Conservation (phyloP, 768 basidiomycete genomes). For the Tricholoma furcatifolium region DNA sequence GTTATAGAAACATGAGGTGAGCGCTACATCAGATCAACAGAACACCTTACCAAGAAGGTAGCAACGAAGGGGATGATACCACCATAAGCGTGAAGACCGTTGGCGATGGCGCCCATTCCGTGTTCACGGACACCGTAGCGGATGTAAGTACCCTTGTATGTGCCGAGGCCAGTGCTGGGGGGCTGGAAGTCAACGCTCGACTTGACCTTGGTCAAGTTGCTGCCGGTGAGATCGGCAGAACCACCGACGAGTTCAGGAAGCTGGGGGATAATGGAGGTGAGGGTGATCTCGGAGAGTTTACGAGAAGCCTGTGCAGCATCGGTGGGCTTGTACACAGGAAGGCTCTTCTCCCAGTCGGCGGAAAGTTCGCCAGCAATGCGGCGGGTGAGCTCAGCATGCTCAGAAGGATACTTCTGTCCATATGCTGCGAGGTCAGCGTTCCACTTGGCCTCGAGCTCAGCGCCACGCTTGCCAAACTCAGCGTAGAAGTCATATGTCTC, state of each 20-base stretch:
- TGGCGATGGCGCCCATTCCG: conserved; percentile 94
- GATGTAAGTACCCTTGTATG: conserved; percentile 85
- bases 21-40: not conserved
- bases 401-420: conserved; percentile 73
- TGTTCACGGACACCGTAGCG: conserved; percentile 98
- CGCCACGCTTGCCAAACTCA: conserved; percentile 69
- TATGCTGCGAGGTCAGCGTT: conserved; percentile 65
- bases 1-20: conserved; percentile 9
- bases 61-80: conserved; percentile 88
- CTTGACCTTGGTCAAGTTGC: conserved; percentile 89
- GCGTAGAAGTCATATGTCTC: conserved; percentile 70
- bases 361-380: conserved; percentile 84
- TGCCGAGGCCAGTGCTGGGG: conserved; percentile 79
- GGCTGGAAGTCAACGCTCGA: conserved; percentile 88
- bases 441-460: conserved; percentile 75
- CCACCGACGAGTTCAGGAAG: conserved; percentile 89
- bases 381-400: conserved; percentile 83
- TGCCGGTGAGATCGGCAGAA: conserved; percentile 90
- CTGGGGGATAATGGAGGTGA: conserved; percentile 69
- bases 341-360: conserved; percentile 78
- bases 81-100: conserved; percentile 88
- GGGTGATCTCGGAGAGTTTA: conserved; percentile 88
- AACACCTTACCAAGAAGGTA: conserved; percentile 74
- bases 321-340: conserved; percentile 81
- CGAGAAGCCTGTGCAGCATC: conserved; percentile 89